Base-by-base conservation (phyloP, 176 grass and related monocot species). In the Musa troglodytarum region DNA sequence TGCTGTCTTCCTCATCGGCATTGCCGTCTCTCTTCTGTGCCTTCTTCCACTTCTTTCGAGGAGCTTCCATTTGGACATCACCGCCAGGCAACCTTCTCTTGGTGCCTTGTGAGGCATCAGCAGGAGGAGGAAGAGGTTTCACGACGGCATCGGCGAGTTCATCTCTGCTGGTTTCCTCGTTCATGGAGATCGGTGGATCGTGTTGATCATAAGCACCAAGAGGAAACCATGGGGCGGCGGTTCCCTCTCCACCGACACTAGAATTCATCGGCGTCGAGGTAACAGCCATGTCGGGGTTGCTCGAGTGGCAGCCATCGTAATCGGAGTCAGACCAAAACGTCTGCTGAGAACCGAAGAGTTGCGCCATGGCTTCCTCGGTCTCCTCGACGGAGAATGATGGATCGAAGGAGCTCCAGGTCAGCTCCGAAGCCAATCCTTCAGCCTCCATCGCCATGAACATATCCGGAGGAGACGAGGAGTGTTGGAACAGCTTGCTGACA, bases 41-140 rank as follows among this genome's bases (percentile, higher is more conserved):
- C 63, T 87, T 89, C 58, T 82, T 99, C 77, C 21, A 24, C 79
- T 78, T 92, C 72, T 81, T 92, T 82, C 91, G 50, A 76, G 49
- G 0, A 50, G 22, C 52, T 69, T 49, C 73, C 20, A 62, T 69
- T 28, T 21, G 78, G 71, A 22, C 67, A 16, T 72, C 53, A 79
- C 28, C 53, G 6, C 51, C 74, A 65, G 73, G 54, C 15, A 63
- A 71, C 20, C 86, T 55, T 65, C 84, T 83, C 85, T 91, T 98
- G 11, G 9, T 29, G 69, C 56, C 22, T 51, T 2, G 68, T 12
- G 53, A 67, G 57, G 26, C 19, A 13, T 51, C 17, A 51, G 50
- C 10, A 76, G n/a, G 1, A 64, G 55, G 28, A 76, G 50, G 57
- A n/a, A 34, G 29, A 34, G 29, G 29, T 34, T 61, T 61, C 57